Evolutionary conservation across 805 yeast species (phyloP), one percentile per base, ranked within the genome.

Genomic region (Candida dajiaensis): DNA sequence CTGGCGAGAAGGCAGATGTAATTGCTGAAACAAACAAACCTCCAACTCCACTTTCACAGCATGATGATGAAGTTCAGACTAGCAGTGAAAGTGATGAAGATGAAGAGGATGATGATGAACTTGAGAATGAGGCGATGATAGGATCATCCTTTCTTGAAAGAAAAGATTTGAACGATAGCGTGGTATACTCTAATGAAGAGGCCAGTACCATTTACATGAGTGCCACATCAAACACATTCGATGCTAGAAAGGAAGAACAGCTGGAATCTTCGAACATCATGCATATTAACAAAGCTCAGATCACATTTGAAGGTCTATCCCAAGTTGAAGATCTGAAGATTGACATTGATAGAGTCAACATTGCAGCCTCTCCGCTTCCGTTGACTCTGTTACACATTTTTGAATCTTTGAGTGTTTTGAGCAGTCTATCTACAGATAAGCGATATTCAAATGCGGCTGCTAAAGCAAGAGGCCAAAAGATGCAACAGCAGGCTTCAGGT

Each of bases 161-260:
- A n/a, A 48, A 23, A 10, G 55, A 55, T 31, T 58, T 81, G 47
- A 61, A 73, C 61, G 74, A 73, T 33, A 82, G 89, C 55, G 74
- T 78, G 66, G 68, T 81, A 33, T 83, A 81, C 58, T 80, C 92
- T 1, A 83, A 78, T 45, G 80, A 77, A 43, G 85, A 83, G 46
- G 84, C 87, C 1, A 73, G 80, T 41, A 81, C 89, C 3, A 73
- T 87, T 18, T 88, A 85, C 59, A 80, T 86, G 90, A 86, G 95
- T 63, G 95, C 96, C 2, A 70, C 83, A 11, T 80, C 87, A 0
- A 73, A 76, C 42, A 59, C 78, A 2, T 66, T 73, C 42, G 61
- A 54, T 21, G 52, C 61, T 3, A 48, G 50, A 33, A 49, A 47
- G 11, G 36, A 48, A 13, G 49, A 45, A 19, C 37, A 42, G 54